Percentiles rank a stretch among this genome's conserved stretches.
phyloP scores from a whole-genome alignment of 495 filamentous ascomycete genomes.

The Darksidea phi region DNA sequence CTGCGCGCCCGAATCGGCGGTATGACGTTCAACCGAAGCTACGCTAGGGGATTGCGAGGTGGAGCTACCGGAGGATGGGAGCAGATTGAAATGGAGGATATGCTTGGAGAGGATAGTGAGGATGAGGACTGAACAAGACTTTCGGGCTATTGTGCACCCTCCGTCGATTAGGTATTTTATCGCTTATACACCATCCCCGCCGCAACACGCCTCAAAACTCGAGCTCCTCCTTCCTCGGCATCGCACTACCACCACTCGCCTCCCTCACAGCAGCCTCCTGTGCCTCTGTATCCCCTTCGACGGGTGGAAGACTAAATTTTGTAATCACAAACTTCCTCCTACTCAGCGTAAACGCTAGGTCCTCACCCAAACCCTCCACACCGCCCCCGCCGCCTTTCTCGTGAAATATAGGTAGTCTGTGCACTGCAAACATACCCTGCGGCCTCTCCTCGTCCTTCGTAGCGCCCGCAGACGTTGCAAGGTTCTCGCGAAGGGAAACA shows the following conservation, averaged over 20 bases:
- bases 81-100: constrained; percentile 63
- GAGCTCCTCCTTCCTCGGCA: constrained; percentile 63
- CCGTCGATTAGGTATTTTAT: not conserved
- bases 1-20: constrained; percentile 50
- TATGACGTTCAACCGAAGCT: constrained; percentile 48
- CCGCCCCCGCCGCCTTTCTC: constrained; percentile 84
- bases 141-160: too few relatives aligned
- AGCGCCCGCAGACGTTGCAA: constrained; percentile 53
- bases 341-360: constrained; percentile 86
- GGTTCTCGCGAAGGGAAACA: constrained; percentile 53
- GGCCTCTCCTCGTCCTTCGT: constrained; percentile 67
- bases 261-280: constrained; percentile 50
- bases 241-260: constrained; percentile 44
- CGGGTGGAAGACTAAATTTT: constrained; percentile 84
- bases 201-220: constrained; percentile 58
- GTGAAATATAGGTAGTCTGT: constrained; percentile 77
- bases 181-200: not conserved
- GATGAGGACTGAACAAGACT: constrained; percentile 20
- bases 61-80: constrained; percentile 57
- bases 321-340: constrained; percentile 80
- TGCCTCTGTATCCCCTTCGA: constrained; percentile 74
- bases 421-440: constrained; percentile 80
- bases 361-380: constrained; percentile 68
- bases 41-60: constrained; percentile 55
- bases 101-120: constrained; percentile 50